Evolutionary conservation across 2,329 filamentous ascomycete species (phyloP).

Genomic region (Tolypocladium tropicale): DNA sequence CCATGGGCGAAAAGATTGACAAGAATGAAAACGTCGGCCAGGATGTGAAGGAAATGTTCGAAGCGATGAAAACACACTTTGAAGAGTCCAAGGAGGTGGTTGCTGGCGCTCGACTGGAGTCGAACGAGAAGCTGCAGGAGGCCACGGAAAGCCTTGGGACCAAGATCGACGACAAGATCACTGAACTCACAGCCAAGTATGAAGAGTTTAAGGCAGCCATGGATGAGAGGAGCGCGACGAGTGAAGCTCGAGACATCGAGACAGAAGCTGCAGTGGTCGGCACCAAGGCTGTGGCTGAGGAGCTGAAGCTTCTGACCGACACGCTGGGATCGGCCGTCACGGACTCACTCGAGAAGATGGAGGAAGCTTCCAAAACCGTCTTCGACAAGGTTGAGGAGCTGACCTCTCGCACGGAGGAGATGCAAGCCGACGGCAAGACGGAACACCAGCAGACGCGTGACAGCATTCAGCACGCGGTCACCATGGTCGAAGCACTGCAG

Average conservation of each 20-base stretch:
- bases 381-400: conserved; percentile 76
- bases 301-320: conserved; percentile 77
- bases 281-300: conserved; percentile 74
- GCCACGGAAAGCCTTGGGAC: conserved; percentile 41
- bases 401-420: conserved; percentile 64
- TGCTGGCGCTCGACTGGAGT: conserved; percentile 70
- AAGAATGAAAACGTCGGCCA: conserved; percentile 46
- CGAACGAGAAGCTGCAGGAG: conserved; percentile 64
- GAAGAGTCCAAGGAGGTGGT: conserved; percentile 76
- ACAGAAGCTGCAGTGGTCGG: conserved; percentile 63
- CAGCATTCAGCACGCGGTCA: conserved; percentile 65
- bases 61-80: conserved; percentile 74
- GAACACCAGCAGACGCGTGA: conserved; percentile 79
- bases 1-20: conserved; percentile 51
- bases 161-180: conserved; percentile 57
- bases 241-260: conserved; percentile 62
- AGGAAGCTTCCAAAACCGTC: conserved; percentile 78
- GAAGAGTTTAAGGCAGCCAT: conserved; percentile 70
- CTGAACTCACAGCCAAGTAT: conserved; percentile 75
- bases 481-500: conserved; percentile 65
- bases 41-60: conserved; percentile 62
- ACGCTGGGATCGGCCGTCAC: conserved; percentile 72
- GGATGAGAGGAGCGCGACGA: conserved; percentile 62
- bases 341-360: conserved; percentile 77
- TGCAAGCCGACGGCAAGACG: conserved; percentile 59